These are phyloP conservation scores for Candida awuae DNA, from an alignment of 805 yeast species.

Conservation along the genomic window DNA sequence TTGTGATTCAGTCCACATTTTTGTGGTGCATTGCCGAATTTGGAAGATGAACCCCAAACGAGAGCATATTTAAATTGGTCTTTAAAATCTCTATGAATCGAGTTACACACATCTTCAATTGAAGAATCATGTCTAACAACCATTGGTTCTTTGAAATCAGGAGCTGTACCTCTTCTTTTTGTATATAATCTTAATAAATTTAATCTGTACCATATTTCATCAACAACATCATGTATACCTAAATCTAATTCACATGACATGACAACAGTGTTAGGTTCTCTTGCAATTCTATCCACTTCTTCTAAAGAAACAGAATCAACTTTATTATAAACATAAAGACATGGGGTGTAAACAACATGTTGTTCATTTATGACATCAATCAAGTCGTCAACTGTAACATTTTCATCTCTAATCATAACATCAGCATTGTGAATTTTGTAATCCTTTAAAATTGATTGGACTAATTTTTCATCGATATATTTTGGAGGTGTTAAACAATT, in stretches of 20 bases:
- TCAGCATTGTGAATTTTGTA: slow-evolving; percentile 91
- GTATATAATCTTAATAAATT: slow-evolving; percentile 77
- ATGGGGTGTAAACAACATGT: slow-evolving; percentile 82
- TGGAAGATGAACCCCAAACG: slow-evolving; percentile 95
- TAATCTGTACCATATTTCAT: slow-evolving; percentile 88
- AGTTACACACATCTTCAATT: slow-evolving; percentile 81
- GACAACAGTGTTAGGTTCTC: slow-evolving; percentile 88
- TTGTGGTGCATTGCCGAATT: slow-evolving; percentile 78
- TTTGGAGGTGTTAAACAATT: slow-evolving; percentile 77
- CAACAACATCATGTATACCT: slow-evolving; percentile 81
- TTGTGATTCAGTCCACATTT: slow-evolving; percentile 84
- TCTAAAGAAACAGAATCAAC: slow-evolving; percentile 92
- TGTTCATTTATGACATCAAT: slow-evolving; percentile 85
- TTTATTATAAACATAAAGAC: slow-evolving; percentile 91
- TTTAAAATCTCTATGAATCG: slow-evolving; percentile 88
- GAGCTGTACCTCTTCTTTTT: slow-evolving; percentile 74
- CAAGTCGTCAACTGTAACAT: slow-evolving; percentile 84
- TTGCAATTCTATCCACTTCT: slow-evolving; percentile 86
- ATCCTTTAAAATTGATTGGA: slow-evolving; percentile 70
- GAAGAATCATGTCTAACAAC: slow-evolving; percentile 77
- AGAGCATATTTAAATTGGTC: slow-evolving; percentile 87
- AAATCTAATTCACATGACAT: slow-evolving; percentile 86
- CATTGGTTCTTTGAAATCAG: slow-evolving; percentile 82
- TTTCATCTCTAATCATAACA: slow-evolving; percentile 80
- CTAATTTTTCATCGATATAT: slow-evolving; percentile 71